phyloP scores from a whole-genome alignment of 495 filamentous ascomycete species.

The Daldinia childiae region DNA sequence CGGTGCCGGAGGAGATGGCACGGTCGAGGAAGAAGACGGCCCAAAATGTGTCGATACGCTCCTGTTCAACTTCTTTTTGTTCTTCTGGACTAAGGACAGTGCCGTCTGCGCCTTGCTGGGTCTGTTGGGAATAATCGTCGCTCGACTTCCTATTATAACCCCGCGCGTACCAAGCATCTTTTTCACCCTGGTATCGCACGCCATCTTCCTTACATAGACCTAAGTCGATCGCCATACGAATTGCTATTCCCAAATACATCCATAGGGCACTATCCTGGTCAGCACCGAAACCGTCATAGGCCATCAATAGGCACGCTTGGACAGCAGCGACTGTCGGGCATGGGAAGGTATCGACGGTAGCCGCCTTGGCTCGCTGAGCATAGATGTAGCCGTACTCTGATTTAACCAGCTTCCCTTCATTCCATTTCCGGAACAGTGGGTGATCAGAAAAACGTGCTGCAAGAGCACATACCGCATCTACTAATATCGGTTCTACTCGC shows the following conservation, averaged over 20 bases:
- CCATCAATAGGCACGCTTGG: constrained; percentile 80
- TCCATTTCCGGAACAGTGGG: constrained; percentile 65
- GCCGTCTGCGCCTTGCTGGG: constrained; percentile 52
- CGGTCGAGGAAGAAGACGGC: constrained; percentile 86
- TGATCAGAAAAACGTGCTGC: constrained; percentile 83
- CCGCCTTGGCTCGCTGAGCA: constrained; percentile 77
- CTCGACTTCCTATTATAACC: constrained; percentile 48
- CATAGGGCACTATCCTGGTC: constrained; percentile 87
- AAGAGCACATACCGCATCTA: constrained; percentile 83
- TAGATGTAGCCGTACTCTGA: constrained; percentile 76
- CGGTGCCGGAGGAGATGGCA: constrained; percentile 85
- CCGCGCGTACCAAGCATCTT: constrained; percentile 58
- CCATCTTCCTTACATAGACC: constrained; percentile 83
- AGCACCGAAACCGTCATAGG: constrained; percentile 86
- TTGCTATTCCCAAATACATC: constrained; percentile 89
- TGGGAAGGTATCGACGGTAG: constrained; percentile 77
- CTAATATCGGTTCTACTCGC: constrained; percentile 83
- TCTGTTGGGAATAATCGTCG: constrained; percentile 46
- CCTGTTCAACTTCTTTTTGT: constrained; percentile 69
- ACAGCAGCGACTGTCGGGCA: constrained; percentile 82
- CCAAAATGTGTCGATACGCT: constrained; percentile 85
- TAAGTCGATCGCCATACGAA: constrained; percentile 86
- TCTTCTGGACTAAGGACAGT: constrained; percentile 60
- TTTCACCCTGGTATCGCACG: constrained; percentile 71
- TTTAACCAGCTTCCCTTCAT: constrained; percentile 62